A percentile compares a stretch with the other conserved stretches of the same genome.
These are phyloP conservation scores for Aureobasidium sp. DNA, from an alignment of 2,329 filamentous ascomycete species.

Conservation along the genomic window DNA sequence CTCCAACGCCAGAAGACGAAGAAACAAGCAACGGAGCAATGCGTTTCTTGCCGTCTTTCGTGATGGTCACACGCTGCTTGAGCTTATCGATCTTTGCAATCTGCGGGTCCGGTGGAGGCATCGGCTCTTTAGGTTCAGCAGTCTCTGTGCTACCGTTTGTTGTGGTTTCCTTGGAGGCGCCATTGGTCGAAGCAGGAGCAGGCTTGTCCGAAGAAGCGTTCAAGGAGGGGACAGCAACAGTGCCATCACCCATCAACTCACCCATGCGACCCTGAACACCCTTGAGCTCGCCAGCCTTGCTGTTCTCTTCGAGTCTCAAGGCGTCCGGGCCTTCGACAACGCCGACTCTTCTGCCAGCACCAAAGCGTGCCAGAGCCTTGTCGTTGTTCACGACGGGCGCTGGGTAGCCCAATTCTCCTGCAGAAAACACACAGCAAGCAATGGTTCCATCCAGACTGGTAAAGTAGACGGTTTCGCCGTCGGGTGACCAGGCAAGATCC, in stretches of 20 bases:
- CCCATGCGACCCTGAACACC: conserved; percentile 94
- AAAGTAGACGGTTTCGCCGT: conserved; percentile 77
- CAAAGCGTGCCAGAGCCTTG: conserved; percentile 85
- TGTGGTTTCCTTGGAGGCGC: conserved; percentile 28
- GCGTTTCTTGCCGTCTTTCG: conserved; percentile 93
- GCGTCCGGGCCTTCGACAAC: conserved; percentile 90
- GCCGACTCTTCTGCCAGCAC: conserved; percentile 77
- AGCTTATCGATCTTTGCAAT: conserved; percentile 56
- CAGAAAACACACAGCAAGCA: conserved; percentile 69
- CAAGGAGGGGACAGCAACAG: conserved; percentile 41
- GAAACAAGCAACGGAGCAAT: conserved; percentile 81
- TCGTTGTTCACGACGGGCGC: conserved; percentile 82
- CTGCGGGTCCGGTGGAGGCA: conserved; percentile 43
- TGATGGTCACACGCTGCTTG: conserved; percentile 88
- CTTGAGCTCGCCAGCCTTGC: conserved; percentile 81
- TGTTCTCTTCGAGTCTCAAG: conserved; percentile 76
- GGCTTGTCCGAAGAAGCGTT: conserved; percentile 22
- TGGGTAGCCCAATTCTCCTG: conserved; percentile 82
- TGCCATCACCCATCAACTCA: conserved; percentile 86
- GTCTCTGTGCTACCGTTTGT: conserved; percentile 21
- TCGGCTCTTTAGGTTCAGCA: conserved; percentile 40
- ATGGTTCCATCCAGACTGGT: conserved; percentile 87
- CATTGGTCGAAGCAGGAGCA: conserved; percentile 34
- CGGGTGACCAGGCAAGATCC: conserved; percentile 87
- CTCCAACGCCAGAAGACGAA: conserved; percentile 75